Evolutionary conservation across 495 filamentous ascomycete genomes (phyloP).

Genomic region (Cercophora sp.): DNA sequence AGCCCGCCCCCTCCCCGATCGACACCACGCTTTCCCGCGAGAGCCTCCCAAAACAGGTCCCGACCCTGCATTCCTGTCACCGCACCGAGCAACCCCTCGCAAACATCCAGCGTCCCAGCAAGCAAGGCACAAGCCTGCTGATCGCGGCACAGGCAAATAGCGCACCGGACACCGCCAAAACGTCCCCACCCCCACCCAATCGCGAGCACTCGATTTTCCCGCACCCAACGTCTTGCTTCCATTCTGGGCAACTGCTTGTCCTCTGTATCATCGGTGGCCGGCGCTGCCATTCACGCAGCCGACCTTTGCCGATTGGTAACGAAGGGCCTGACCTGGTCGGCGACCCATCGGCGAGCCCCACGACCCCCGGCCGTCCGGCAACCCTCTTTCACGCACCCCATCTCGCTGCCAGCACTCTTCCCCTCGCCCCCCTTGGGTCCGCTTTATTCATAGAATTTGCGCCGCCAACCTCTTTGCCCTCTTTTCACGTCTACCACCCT

Average conservation of each 20-base stretch:
- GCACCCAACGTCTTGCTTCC: constrained; percentile 5
- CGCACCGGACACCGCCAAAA: constrained; percentile 10
- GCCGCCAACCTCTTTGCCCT: neutral
- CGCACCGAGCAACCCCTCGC: constrained; percentile 17
- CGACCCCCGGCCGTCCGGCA: neutral
- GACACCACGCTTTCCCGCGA: constrained; percentile 22
- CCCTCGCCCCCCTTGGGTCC: neutral
- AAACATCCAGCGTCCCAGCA: constrained; percentile 14
- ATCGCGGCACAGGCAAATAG: constrained; percentile 33
- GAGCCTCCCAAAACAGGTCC: constrained; percentile 20
- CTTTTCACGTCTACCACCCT: neutral
- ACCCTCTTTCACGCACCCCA: neutral
- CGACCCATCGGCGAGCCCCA: constrained; percentile 8
- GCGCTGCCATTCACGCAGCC: neutral
- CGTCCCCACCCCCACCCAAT: constrained; percentile 9
- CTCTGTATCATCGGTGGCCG: neutral
- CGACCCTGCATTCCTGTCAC: constrained; percentile 17
- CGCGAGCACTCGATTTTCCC: constrained; percentile 7
- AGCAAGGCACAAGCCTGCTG: constrained; percentile 29
- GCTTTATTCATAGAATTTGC: neutral
- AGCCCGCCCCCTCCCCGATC: constrained; percentile 18
- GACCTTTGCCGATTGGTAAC: constrained; percentile 4
- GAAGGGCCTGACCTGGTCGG: neutral
- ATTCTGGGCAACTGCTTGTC: constrained; percentile 3
- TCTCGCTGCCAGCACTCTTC: neutral